Conservation (phyloP, 306 rosid species). For the Fagus sylvatica region DNA sequence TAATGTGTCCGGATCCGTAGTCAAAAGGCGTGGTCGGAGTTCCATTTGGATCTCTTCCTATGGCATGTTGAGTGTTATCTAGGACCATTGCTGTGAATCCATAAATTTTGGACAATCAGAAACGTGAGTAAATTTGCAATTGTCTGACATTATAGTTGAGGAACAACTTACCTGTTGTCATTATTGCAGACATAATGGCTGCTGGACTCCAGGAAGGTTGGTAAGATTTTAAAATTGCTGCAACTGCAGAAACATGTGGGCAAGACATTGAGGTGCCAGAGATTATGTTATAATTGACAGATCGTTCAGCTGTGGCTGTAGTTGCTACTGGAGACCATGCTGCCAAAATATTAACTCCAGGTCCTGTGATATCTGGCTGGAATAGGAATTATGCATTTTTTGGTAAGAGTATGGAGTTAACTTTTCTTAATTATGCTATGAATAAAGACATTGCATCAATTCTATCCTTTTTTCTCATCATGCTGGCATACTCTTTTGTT, state of each 20-base stretch:
- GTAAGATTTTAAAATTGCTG: constrained; percentile 50
- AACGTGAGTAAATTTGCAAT: background rate
- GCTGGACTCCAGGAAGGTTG: constrained; percentile 66
- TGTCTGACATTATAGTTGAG: background rate
- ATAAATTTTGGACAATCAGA: constrained; percentile 4
- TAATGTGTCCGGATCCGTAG: constrained; percentile 63
- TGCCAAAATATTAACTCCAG: constrained; percentile 69
- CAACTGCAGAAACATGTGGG: constrained; percentile 61
- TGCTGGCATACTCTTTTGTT: constrained; percentile 16
- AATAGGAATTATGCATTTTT: constrained; percentile 14
- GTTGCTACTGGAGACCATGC: constrained; percentile 70
- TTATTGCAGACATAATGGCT: constrained; percentile 65
- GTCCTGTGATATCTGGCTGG: constrained; percentile 72
- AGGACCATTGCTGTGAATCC: constrained; percentile 41
- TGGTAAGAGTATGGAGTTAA: background rate
- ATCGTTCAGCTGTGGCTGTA: constrained; percentile 38
- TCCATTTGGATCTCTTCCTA: constrained; percentile 70
- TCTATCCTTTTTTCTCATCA: background rate
- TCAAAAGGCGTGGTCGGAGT: constrained; percentile 59
- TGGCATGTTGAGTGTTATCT: constrained; percentile 40
- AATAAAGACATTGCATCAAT: background rate
- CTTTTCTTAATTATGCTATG: background rate
- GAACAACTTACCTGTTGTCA: constrained; percentile 51
- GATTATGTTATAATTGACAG: constrained; percentile 56
- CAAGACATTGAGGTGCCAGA: constrained; percentile 77